Evolutionary conservation across 1,284 basidiomycete species (phyloP).

Genomic region (Leccinum pachyderme): DNA sequence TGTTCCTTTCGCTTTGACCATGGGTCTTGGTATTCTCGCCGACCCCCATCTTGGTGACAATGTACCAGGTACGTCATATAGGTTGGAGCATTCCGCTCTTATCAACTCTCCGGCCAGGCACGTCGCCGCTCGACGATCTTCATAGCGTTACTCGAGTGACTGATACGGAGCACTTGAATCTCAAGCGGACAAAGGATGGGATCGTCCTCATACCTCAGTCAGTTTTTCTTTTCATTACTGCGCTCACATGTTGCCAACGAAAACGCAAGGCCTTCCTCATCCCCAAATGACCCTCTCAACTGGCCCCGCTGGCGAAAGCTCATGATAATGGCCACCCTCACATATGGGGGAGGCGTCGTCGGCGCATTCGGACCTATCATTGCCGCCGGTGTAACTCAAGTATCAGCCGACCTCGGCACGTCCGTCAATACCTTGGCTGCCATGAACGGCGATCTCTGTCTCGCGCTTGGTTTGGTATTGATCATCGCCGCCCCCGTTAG

Average conservation of each 20-base stretch:
- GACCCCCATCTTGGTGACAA: not conserved
- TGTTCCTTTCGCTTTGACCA: not conserved
- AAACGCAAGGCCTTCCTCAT: not conserved
- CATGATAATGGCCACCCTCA: not conserved
- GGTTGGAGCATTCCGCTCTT: not conserved
- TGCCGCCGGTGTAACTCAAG: not conserved
- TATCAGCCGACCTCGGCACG: not conserved
- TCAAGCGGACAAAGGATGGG: not conserved
- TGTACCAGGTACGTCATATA: not conserved
- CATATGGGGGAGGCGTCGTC: not conserved
- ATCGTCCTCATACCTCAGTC: constrained; percentile 1
- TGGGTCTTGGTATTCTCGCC: constrained; percentile 1
- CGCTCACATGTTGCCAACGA: not conserved
- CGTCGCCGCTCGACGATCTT: not conserved
- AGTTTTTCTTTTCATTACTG: not conserved
- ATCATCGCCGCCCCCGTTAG: not conserved
- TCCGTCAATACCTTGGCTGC: not conserved
- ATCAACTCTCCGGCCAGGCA: not conserved
- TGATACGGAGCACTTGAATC: not conserved
- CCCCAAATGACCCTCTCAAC: not conserved
- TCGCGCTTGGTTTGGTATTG: not conserved
- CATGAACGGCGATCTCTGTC: not conserved
- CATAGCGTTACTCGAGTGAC: not conserved
- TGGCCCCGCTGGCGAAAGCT: constrained; percentile 1
- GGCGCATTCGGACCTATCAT: not conserved